Conservation (phyloP, 306 rosid genomes). For the Prunus mira region DNA sequence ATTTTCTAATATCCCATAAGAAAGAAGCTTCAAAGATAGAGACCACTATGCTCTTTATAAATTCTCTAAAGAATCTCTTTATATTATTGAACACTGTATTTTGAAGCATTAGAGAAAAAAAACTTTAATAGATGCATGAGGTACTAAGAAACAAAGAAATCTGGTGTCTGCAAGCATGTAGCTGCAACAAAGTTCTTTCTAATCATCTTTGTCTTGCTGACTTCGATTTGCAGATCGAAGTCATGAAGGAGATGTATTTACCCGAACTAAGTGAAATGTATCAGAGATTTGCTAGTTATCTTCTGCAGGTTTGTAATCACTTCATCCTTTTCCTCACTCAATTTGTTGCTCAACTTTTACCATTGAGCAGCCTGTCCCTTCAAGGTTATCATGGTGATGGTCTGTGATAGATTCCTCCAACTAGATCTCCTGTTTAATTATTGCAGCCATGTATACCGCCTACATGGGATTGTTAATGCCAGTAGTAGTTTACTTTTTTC, state of each 20-base stretch:
- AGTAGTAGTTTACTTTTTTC: too few relatives aligned
- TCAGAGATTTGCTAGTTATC: constrained; percentile 45
- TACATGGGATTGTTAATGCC: neutral
- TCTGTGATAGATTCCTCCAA: neutral
- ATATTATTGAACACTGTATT: too few relatives aligned
- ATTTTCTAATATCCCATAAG: too few relatives aligned
- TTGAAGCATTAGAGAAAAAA: too few relatives aligned
- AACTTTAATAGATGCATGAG: neutral
- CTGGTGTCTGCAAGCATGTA: neutral
- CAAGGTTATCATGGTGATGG: neutral
- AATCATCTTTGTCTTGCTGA: constrained; percentile 18
- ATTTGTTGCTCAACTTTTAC: constrained; percentile 3
- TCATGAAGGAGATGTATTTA: constrained; percentile 58
- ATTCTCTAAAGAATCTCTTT: too few relatives aligned
- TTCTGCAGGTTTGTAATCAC: constrained; percentile 52
- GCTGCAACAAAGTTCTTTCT: neutral
- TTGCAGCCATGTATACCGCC: neutral
- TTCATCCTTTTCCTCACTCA: neutral
- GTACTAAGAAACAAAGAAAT: neutral
- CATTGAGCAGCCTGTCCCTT: constrained; percentile 12
- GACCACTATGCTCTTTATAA: too few relatives aligned
- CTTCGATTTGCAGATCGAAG: constrained; percentile 54
- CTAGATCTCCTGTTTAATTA: neutral
- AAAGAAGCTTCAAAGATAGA: too few relatives aligned
- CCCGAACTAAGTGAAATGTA: constrained; percentile 55